Base-by-base conservation (phyloP, 257 asterid species). In the Scutellaria minor region DNA sequence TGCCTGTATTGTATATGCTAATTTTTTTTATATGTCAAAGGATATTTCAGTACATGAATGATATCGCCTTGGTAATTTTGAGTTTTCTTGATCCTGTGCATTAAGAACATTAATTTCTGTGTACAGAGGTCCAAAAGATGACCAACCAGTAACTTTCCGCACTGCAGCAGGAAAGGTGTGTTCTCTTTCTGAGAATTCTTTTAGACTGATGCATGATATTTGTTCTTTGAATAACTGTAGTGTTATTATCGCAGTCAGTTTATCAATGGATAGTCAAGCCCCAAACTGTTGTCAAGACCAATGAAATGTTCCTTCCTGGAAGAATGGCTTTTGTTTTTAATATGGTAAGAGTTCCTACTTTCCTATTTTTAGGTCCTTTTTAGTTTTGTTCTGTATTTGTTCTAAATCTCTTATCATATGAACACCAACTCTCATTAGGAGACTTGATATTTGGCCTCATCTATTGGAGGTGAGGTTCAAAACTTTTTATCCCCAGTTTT, bases 291-390 rank as follows among this genome's bases (percentile, higher is more conserved):
- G 61, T 80, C 78, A 95, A 95, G 83, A 92, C 97, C 75, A 95
- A 95, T 78, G 99, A 95, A 80, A 86, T 95, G 97, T 95, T 95
- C 80, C 98, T 92, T 77, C 99, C 99, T 78, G 99, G 99, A 71
- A 87, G 99, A 77, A 92, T 95, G 98, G 83, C 97, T 70, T 92
- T 95, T 71, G 83, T 95, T 77, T 95, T 78, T 82, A 86, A 83
- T 89, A 89, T 90, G 98, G 99, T 95, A 78, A 76, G 81, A 47
- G 73, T 31, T 48, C 55, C 35, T 52, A 14, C 41, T 58, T 70
- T 71, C 55, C 20, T 6, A 5, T 69, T 39, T 50, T 64, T 48
- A 42, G 11, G 64, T 53, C 45, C 7, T 72, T 67, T 40, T 2
- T 73, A 20, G 22, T 52, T 39, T 9, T 45, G 27, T 35, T 59